A percentile compares a stretch with the other conserved stretches of the same genome.
Conservation (phyloP, 176 grass and related monocot species). For the Oryza punctata region DNA sequence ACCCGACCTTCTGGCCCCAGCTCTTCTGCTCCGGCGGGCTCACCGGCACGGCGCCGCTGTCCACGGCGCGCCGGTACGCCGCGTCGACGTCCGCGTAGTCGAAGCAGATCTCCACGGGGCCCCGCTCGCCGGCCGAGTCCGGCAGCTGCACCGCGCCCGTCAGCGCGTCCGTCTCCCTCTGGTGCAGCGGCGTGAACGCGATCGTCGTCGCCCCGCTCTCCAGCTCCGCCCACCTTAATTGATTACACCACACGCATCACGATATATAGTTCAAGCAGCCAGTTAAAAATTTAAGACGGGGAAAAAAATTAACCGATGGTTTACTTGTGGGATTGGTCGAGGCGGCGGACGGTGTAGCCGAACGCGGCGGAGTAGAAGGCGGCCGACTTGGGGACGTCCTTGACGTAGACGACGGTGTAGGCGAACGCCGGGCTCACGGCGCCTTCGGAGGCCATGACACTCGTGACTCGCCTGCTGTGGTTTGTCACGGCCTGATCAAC, state of each 20-base stretch:
- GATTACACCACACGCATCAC: too few relatives aligned
- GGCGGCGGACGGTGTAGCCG: slow-evolving; percentile 72
- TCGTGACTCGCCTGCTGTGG: too few relatives aligned
- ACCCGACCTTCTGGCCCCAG: slow-evolving; percentile 90
- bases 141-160: slow-evolving; percentile 61
- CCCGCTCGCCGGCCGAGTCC: slow-evolving; percentile 34
- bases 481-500: too few relatives aligned
- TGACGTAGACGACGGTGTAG: slow-evolving; percentile 67
- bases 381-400: slow-evolving; percentile 58
- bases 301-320: neutral
- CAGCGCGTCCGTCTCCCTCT: slow-evolving; percentile 69
- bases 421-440: slow-evolving; percentile 41
- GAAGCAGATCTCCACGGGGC: slow-evolving; percentile 86
- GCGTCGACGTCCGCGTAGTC: slow-evolving; percentile 77
- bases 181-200: slow-evolving; percentile 80
- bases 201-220: slow-evolving; percentile 79
- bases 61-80: slow-evolving; percentile 61
- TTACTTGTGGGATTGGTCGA: slow-evolving; percentile 62
- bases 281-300: too few relatives aligned
- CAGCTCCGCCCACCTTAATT: slow-evolving; percentile 75
- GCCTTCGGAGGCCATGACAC: slow-evolving; percentile 43
- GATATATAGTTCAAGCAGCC: too few relatives aligned
- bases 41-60: slow-evolving; percentile 57
- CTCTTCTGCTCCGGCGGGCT: slow-evolving; percentile 66
- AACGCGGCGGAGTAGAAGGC: slow-evolving; percentile 74